Percentiles rank a stretch among this genome's conserved stretches.
phyloP scores from a whole-genome alignment of 148 eudicot genomes.

The Salicornia ramosissima region DNA sequence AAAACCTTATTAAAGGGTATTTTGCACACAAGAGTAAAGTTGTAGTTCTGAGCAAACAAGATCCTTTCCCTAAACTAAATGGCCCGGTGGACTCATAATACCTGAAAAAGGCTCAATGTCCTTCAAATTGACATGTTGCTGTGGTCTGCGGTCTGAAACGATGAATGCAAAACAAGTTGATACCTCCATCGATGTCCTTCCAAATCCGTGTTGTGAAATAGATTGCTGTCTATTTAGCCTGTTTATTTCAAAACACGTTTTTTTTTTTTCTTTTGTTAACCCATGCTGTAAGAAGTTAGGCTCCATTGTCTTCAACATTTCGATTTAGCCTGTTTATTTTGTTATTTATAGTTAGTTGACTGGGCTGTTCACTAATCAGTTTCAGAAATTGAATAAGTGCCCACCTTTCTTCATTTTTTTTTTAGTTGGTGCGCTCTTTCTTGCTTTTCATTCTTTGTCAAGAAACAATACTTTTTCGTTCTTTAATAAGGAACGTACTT shows the following conservation, averaged over 20 bases:
- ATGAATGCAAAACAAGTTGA: background rate
- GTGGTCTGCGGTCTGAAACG: background rate
- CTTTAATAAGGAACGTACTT: no score
- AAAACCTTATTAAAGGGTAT: slow-evolving; percentile 90
- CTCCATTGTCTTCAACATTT: background rate
- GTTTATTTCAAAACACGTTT: no score
- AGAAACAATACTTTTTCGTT: no score
- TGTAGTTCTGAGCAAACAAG: slow-evolving; percentile 90
- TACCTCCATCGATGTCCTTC: background rate
- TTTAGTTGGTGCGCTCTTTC: no score
- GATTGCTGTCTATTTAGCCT: background rate
- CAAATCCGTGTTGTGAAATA: background rate
- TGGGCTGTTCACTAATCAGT: no score
- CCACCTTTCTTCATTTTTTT: no score
- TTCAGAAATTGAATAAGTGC: no score
- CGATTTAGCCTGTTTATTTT: background rate
- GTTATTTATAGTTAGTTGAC: background rate
- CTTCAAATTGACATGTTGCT: background rate
- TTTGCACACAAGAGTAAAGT: slow-evolving; percentile 98
- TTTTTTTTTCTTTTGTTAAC: no score
- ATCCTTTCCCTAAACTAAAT: slow-evolving; percentile 81
- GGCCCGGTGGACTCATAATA: slow-evolving; percentile 65
- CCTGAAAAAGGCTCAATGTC: background rate
- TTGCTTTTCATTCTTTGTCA: no score
- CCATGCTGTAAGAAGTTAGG: no score